Evolutionary conservation across 306 rosid genomes (phyloP).

Genomic region (Vicia faba): DNA sequence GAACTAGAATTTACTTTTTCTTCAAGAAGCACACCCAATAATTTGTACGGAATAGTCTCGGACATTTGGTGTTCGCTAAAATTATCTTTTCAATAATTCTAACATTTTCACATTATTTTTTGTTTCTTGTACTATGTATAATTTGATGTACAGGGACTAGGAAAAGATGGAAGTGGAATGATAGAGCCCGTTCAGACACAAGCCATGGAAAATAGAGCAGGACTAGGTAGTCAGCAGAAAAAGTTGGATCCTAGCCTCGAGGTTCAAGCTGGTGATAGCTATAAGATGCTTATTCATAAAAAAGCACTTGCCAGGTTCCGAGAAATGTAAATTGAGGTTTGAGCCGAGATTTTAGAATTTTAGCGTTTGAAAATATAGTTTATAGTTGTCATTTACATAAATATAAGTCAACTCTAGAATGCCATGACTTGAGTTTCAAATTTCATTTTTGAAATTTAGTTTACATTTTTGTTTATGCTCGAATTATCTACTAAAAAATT

Average conservation of each 20-base stretch:
- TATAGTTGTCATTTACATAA: constrained; percentile 26
- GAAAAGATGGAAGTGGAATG: constrained; percentile 98
- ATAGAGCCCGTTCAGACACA: constrained; percentile 93
- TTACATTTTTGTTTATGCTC: neutral
- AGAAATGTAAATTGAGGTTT: constrained; percentile 66
- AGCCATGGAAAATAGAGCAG: constrained; percentile 78
- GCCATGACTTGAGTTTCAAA: constrained; percentile 23
- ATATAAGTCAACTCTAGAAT: constrained; percentile 39
- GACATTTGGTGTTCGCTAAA: constrained; percentile 37
- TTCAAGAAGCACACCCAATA: constrained; percentile 33
- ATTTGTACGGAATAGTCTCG: constrained; percentile 38
- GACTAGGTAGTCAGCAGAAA: constrained; percentile 96
- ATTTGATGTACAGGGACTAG: constrained; percentile 76
- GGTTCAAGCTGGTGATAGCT: constrained; percentile 92
- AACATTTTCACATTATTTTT: constrained; percentile 41
- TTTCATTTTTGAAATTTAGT: constrained; percentile 30
- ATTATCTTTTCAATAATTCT: constrained; percentile 39
- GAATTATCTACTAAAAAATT: neutral
- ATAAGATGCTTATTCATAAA: constrained; percentile 87
- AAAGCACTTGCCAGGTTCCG: constrained; percentile 94
- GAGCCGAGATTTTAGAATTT: constrained; percentile 28
- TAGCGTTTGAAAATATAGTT: constrained; percentile 33
- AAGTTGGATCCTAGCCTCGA: constrained; percentile 83
- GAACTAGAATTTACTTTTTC: constrained; percentile 7
- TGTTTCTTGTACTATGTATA: constrained; percentile 43